Evolutionary conservation across 345 rosid species (phyloP), one percentile per base, ranked within the genome.

Genomic region (Eucalyptus polyanthemos): DNA sequence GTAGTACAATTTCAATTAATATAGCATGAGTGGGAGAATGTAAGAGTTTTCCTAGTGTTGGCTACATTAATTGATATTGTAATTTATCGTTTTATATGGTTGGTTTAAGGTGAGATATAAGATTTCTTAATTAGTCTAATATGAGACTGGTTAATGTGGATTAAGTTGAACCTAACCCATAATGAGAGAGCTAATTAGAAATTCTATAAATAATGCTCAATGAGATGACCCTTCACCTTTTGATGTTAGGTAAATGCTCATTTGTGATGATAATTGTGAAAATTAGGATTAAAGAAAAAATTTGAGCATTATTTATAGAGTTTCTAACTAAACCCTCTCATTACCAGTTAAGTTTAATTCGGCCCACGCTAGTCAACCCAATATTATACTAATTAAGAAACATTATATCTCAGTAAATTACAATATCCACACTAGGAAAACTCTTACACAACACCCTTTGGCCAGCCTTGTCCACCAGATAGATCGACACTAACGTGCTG

Each of bases 281-380:
- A 51, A 51, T 17, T 51, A 17, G 1, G 1, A 51, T 51, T 51
- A 51, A 51, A 17, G 0, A 0, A 51, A 1, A 51, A 0, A 51
- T 0, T 51, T 51, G 22, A 51, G 2, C 0, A 51, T 0, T 1
- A 16, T 16, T 51, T 51, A 51, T 17, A 51, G 4, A 51, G 9
- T 51, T 51, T 51, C 1, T 51, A 51, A 51, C 4, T 16, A 51
- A 0, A 4, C 21, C 0, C 22, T 51, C 0, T 51, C 22, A 17
- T 51, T 17, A 51, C 1, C 2, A 0, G 22, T 51, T 51, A 0
- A 1, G 22, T 51, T 51, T 0, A 51, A 17, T 1, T 17, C 2
- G 0, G 1, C 21, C 4, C 22, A 17, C 4, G 1, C 2, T 51
- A 51, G 4, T 16, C 2, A 51, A 0, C 9, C 22, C 1, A 0